These are phyloP conservation scores for Botrytis medusae DNA, from an alignment of 2,329 filamentous ascomycete species.

Conservation along the genomic window DNA sequence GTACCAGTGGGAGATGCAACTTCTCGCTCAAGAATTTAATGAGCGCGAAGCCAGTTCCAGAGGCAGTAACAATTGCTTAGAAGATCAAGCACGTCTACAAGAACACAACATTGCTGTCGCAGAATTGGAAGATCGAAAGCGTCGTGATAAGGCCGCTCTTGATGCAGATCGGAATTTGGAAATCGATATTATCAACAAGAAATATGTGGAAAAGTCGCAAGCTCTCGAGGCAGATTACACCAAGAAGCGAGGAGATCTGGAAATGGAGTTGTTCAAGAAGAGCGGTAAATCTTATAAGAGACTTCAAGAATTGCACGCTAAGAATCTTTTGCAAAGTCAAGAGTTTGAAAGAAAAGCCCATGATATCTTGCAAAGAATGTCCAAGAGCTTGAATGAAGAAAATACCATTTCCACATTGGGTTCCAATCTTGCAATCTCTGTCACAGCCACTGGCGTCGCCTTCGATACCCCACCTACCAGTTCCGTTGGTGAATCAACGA, in stretches of 20 bases:
- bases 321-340: neutral
- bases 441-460: neutral
- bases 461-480: neutral
- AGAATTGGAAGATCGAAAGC: neutral
- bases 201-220: neutral
- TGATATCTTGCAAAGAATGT: conserved; percentile 1
- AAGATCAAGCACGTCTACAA: neutral
- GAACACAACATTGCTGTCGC: neutral
- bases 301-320: neutral
- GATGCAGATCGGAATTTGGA: neutral
- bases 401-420: neutral
- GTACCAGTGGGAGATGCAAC: neutral
- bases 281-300: neutral
- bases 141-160: neutral
- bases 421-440: neutral
- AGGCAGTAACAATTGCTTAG: neutral
- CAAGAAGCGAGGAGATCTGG: neutral
- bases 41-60: neutral
- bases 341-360: neutral
- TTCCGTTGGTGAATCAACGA: neutral
- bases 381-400: neutral
- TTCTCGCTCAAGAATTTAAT: neutral
- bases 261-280: neutral
- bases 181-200: neutral
- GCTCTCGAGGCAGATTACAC: neutral